A percentile compares a stretch with the other conserved stretches of the same genome.
phyloP scores from a whole-genome alignment of 2,329 filamentous ascomycete genomes.

The Trichoderma sp. region DNA sequence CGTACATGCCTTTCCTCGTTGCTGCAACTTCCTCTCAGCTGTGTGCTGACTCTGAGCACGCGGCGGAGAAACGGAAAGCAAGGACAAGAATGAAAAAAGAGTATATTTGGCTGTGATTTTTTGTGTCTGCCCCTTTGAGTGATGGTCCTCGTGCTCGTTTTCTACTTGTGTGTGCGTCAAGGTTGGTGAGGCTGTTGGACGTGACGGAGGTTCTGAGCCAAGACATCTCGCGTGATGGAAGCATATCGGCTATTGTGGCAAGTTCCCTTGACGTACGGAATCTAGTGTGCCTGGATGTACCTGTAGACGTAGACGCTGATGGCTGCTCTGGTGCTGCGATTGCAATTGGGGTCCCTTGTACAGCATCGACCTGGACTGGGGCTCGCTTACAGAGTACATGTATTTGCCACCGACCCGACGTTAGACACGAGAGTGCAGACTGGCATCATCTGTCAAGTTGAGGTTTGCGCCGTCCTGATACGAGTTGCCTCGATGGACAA shows the following conservation, averaged over 20 bases:
- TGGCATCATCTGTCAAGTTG: too few relatives aligned
- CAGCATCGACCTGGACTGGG: background rate
- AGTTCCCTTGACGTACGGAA: too few relatives aligned
- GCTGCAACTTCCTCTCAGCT: constrained; percentile 41
- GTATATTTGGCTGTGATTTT: constrained; percentile 35
- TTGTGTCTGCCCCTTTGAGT: background rate
- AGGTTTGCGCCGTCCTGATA: too few relatives aligned
- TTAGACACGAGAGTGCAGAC: too few relatives aligned
- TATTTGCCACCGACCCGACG: too few relatives aligned
- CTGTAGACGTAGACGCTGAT: too few relatives aligned
- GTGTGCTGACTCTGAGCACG: constrained; percentile 43
- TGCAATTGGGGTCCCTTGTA: background rate
- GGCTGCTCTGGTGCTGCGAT: background rate
- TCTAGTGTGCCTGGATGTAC: too few relatives aligned
- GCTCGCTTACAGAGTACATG: background rate
- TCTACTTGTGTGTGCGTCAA: background rate
- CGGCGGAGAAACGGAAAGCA: constrained; percentile 39
- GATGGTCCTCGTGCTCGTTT: background rate
- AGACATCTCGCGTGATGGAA: background rate
- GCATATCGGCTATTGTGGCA: background rate
- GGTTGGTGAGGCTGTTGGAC: background rate
- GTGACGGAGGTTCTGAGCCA: background rate
- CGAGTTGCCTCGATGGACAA: too few relatives aligned
- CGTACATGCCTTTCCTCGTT: constrained; percentile 41
- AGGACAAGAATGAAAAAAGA: constrained; percentile 40